Conservation (phyloP, 2,329 filamentous ascomycete species). For the Xylariomycetidae sp. region DNA sequence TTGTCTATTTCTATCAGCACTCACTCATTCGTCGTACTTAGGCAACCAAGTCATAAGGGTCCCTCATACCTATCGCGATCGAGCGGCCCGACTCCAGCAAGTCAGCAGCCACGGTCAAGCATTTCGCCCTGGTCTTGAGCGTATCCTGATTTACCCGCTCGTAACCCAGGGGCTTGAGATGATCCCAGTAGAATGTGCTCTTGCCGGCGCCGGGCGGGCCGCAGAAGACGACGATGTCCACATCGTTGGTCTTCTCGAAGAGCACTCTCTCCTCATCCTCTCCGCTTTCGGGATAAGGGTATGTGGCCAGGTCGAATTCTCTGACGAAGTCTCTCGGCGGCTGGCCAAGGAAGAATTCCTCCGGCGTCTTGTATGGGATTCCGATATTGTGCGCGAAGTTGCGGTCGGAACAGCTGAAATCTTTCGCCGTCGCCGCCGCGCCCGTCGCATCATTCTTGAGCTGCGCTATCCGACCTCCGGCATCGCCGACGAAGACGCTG, state of each 20-base stretch:
- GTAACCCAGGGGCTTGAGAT: constrained; percentile 75
- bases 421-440: constrained; percentile 43
- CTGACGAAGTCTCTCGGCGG: constrained; percentile 60
- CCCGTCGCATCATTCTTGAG: constrained; percentile 36
- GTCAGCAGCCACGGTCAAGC: constrained; percentile 67
- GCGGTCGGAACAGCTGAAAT: constrained; percentile 64
- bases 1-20: too few relatives aligned
- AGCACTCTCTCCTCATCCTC: constrained; percentile 29
- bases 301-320: constrained; percentile 64
- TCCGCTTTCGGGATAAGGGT: constrained; percentile 37
- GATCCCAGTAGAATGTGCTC: constrained; percentile 80
- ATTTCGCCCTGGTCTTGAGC: constrained; percentile 68
- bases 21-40: too few relatives aligned
- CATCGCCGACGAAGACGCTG: constrained; percentile 89
- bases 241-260: constrained; percentile 56
- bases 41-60: not conserved
- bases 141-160: constrained; percentile 85
- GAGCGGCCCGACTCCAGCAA: constrained; percentile 60
- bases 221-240: constrained; percentile 80
- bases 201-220: constrained; percentile 89
- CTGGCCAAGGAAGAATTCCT: constrained; percentile 81
- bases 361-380: constrained; percentile 77
- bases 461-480: constrained; percentile 55
- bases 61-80: constrained; percentile 67
- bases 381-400: constrained; percentile 85